Base-by-base conservation (phyloP, 1,284 basidiomycete species). In the Mycena sp. region DNA sequence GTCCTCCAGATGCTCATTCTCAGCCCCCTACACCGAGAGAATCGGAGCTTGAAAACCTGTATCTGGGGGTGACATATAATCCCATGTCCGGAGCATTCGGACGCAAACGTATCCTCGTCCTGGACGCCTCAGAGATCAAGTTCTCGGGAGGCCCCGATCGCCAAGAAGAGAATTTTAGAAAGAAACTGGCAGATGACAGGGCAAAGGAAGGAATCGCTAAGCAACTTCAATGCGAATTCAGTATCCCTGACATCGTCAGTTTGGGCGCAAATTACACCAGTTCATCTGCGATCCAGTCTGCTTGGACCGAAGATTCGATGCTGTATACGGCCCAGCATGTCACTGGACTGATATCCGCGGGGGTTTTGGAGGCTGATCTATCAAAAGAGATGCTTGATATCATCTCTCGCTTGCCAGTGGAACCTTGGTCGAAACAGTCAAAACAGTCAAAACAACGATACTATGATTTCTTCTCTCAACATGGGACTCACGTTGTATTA, bases 11-110 rank as follows among this genome's bases (percentile, higher is more conserved):
- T 10, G 13, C 46, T 46, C 13, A 46, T 16, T 16, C 46, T 46
- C 46, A 10, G 13, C 18, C 46, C 46, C 46, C 46, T 46, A 10
- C 16, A 10, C 11, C 46, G 14, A 69, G 60, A 50, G 57, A 20
- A 39, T 9, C 14, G 46, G 67, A 56, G 11, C 41, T 69, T 6
- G 20, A 50, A 10, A 61, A 56, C 39, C 14, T 4, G 5, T 69
- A 37, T 69, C 22, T 69, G 67, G 67, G 67, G 9, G 61, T 57
- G 14, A 69, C 54, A 5, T 69, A 69, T 38, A 34, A 69, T 63
- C 67, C 67, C 30, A 25, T 48, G 13, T 18, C 2, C 18, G 52
- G 67, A 6, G 10, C 25, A 18, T 69, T 22, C 63, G 67, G 67
- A 7, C 67, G 61, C 11, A 69, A 60, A 8, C 38, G 52, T 50